Percentiles rank a stretch among this genome's conserved stretches.
These are phyloP conservation scores for Sanghuangporus baumii DNA, from an alignment of 1,284 basidiomycete species.

Conservation along the genomic window DNA sequence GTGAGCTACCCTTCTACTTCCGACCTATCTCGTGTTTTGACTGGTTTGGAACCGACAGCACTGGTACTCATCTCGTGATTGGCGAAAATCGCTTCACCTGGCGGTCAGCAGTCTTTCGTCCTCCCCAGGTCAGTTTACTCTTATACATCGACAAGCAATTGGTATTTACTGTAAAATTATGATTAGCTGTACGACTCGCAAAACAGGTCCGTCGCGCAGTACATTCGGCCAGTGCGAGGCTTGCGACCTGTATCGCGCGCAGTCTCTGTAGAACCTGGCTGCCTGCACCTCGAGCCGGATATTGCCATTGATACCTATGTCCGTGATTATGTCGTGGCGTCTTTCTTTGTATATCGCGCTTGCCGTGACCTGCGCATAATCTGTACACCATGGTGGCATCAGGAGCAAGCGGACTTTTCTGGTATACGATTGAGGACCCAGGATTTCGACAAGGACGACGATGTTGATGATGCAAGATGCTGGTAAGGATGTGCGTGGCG, in stretches of 20 bases:
- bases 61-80: neutral
- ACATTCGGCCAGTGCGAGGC: neutral
- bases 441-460: neutral
- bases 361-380: conserved; percentile 2
- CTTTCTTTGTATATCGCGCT: conserved; percentile 8
- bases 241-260: neutral
- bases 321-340: conserved; percentile 1
- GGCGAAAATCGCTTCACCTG: neutral
- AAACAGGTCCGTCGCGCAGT: neutral
- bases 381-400: conserved; percentile 6
- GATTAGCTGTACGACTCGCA: neutral
- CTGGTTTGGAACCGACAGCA: neutral
- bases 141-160: neutral
- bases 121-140: neutral
- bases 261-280: neutral
- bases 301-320: neutral
- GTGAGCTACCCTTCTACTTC: neutral
- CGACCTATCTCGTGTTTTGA: neutral
- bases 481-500: neutral
- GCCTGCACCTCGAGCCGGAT: neutral
- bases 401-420: neutral
- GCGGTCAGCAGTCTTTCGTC: conserved; percentile 7
- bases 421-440: neutral
- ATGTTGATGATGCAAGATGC: neutral
- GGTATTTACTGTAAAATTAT: neutral